A percentile compares a stretch with the other conserved stretches of the same genome.
These are phyloP conservation scores for Eucalyptus cloeziana DNA, from an alignment of 345 rosid genomes.

Conservation along the genomic window DNA sequence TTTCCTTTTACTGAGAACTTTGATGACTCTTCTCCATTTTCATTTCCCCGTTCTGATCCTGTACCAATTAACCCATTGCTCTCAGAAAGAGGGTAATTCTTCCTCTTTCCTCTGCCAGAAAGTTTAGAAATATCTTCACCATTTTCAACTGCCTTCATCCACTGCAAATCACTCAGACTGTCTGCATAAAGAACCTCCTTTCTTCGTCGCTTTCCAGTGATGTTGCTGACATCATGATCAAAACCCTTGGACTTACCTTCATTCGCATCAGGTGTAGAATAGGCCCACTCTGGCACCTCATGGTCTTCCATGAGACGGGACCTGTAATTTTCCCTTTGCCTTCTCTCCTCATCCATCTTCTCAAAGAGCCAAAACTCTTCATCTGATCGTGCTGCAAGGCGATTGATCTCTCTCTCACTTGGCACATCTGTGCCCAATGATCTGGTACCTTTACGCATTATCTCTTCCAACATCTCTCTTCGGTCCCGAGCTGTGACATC, in stretches of 20 bases:
- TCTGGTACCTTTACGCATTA: slow-evolving; percentile 96
- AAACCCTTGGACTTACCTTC: slow-evolving; percentile 46
- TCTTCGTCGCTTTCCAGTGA: slow-evolving; percentile 72
- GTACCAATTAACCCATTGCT: slow-evolving; percentile 8
- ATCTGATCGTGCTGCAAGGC: slow-evolving; percentile 84
- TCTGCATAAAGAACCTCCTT: slow-evolving; percentile 76
- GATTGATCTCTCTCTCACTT: slow-evolving; percentile 96
- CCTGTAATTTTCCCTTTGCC: slow-evolving; percentile 72
- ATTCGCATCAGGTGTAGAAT: slow-evolving; percentile 34
- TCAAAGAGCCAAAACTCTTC: slow-evolving; percentile 92
- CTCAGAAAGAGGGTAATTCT: slow-evolving; percentile 20
- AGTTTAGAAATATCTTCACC: slow-evolving; percentile 59
- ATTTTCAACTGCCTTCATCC: slow-evolving; percentile 92
- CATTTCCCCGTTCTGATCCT: not conserved
- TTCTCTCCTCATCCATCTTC: slow-evolving; percentile 91
- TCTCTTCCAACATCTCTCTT: slow-evolving; percentile 87
- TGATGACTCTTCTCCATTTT: not conserved
- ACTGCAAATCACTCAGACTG: slow-evolving; percentile 71
- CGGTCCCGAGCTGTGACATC: slow-evolving; percentile 81
- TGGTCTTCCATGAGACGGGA: slow-evolving; percentile 91
- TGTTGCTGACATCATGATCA: slow-evolving; percentile 26
- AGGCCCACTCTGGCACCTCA: slow-evolving; percentile 98
- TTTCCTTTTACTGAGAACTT: not conserved
- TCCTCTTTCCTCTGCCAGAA: slow-evolving; percentile 36
- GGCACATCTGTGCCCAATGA: slow-evolving; percentile 95